Percentiles rank a stretch among this genome's conserved stretches.
Evolutionary conservation across 75 land plant genomes (phyloP).

Genomic region (Selaginella moellendorffii): DNA sequence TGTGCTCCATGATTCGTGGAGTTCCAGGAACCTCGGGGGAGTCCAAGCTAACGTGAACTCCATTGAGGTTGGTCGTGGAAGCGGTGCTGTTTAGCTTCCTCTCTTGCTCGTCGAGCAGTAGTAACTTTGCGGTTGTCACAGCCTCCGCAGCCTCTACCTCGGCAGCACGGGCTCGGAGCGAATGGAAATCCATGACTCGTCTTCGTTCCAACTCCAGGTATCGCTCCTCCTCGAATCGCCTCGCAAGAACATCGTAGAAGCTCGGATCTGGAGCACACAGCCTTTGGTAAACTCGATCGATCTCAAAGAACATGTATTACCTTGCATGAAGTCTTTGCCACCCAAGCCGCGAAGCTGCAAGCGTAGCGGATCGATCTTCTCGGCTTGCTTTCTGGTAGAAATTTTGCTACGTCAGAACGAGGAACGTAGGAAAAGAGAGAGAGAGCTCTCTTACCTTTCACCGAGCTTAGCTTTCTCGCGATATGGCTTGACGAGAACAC

Average conservation of each 20-base stretch:
- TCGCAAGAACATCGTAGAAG: background rate
- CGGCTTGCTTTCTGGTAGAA: background rate
- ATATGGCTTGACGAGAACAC: constrained; percentile 94
- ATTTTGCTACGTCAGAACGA: too few species aligned
- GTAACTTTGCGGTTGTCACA: too few species aligned
- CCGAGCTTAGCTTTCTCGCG: constrained; percentile 61
- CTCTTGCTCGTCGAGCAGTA: background rate
- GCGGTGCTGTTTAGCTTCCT: too few species aligned
- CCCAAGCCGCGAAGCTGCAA: background rate
- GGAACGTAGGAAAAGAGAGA: too few species aligned
- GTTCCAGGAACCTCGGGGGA: background rate
- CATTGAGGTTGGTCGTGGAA: too few species aligned
- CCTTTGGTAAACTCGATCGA: background rate
- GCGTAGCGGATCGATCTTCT: background rate
- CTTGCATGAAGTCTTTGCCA: constrained; percentile 1
- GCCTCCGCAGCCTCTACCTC: background rate
- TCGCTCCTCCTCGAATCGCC: background rate
- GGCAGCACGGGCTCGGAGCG: background rate
- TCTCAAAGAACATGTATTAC: background rate
- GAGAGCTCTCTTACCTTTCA: too few species aligned
- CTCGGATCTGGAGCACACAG: background rate
- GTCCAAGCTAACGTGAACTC: background rate
- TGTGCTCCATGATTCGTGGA: background rate
- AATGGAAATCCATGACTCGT: background rate
- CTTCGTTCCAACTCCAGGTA: background rate